Percentiles rank a stretch among this genome's conserved stretches.
Evolutionary conservation across 352 stramenopile genomes (phyloP).

Genomic region (Phytophthora syringae): DNA sequence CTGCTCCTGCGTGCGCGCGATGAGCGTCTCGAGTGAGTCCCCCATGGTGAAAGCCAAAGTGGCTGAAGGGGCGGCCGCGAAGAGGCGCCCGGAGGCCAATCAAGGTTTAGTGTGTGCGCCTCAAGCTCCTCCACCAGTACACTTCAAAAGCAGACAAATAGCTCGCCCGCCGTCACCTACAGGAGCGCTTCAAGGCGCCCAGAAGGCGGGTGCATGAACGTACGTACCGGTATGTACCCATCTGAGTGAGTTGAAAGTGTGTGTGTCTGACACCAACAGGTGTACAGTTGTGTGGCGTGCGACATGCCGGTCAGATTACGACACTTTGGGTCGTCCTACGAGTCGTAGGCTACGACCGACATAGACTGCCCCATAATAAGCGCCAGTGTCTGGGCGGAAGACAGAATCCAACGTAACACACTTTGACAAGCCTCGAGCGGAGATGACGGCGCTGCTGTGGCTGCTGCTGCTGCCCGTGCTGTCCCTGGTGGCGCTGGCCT

Average conservation of each 20-base stretch:
- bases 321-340: background rate
- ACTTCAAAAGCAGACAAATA: no score
- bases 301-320: background rate
- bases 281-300: background rate
- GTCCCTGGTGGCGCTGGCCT: constrained; percentile 47
- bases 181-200: no score
- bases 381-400: background rate
- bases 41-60: constrained; percentile 36
- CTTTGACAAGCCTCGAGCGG: background rate
- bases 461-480: constrained; percentile 45
- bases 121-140: no score
- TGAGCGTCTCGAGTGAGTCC: constrained; percentile 70
- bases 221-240: no score
- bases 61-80: no score
- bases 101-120: no score
- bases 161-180: no score
- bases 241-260: background rate
- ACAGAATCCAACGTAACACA: background rate
- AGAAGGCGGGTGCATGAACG: no score
- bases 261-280: background rate
- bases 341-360: background rate
- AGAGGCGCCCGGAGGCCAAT: no score
- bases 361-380: background rate
- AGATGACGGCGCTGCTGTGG: constrained; percentile 49
- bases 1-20: constrained; percentile 79